Percentiles rank a stretch among this genome's conserved stretches.
phyloP scores from a whole-genome alignment of 495 filamentous ascomycete genomes.

The Daldinia loculata region DNA sequence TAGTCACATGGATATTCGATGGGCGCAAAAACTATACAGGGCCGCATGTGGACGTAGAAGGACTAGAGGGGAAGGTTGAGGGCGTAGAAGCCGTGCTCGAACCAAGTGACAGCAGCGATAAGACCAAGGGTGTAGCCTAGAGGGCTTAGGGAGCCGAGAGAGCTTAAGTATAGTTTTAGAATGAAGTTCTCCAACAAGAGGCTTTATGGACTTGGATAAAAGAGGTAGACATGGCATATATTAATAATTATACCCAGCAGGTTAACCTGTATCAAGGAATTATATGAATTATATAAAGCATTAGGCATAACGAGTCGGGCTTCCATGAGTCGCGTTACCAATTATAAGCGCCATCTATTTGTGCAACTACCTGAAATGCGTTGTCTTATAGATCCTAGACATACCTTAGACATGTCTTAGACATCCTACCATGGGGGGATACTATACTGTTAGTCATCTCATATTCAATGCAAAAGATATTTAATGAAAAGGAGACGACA shows the following conservation, averaged over 20 bases:
- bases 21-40: conserved; percentile 76
- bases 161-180: neutral
- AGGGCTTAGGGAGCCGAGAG: neutral
- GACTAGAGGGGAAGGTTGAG: conserved; percentile 48
- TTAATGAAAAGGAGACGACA: neutral
- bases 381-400: neutral
- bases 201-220: neutral
- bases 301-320: too few species aligned
- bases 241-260: neutral
- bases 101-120: neutral
- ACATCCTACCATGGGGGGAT: too few species aligned
- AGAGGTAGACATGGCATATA: neutral
- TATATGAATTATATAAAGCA: too few species aligned
- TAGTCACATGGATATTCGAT: conserved; percentile 75
- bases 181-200: neutral
- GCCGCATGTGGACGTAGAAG: conserved; percentile 62
- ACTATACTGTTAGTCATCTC: neutral
- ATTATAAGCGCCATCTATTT: too few species aligned
- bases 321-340: too few species aligned
- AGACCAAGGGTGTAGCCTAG: conserved; percentile 12
- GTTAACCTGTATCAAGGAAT: neutral
- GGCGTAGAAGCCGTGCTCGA: conserved; percentile 37
- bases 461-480: neutral
- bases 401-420: neutral
- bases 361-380: neutral